Conservation (phyloP, 2,329 filamentous ascomycete genomes). For the Trichoderma breve region DNA sequence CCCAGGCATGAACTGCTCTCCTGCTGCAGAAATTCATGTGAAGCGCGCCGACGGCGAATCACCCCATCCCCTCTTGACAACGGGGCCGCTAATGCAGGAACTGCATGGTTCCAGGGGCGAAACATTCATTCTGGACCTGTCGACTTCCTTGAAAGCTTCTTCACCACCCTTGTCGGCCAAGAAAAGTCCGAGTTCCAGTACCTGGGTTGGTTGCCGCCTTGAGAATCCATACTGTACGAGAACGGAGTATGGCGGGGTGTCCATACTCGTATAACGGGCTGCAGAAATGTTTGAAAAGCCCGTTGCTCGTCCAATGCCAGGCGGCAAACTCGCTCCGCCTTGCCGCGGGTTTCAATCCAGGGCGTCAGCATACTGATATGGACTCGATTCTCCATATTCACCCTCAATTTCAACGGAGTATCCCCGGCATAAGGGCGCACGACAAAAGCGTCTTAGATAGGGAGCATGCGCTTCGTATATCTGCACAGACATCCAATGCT, state of each 20-base stretch:
- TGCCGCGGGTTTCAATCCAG: not conserved
- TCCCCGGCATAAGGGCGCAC: conserved; percentile 10
- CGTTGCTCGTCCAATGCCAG: not conserved
- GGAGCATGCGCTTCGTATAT: not conserved
- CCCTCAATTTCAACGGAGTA: conserved; percentile 16
- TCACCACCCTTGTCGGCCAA: conserved; percentile 2
- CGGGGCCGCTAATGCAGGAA: conserved; percentile 27
- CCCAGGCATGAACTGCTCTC: not conserved
- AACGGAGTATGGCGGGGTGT: not conserved
- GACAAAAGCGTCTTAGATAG: conserved; percentile 1
- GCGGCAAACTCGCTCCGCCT: not conserved
- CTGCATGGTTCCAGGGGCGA: conserved; percentile 20
- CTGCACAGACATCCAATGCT: not conserved
- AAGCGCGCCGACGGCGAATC: not conserved
- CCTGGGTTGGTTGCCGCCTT: not conserved
- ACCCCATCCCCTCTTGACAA: not conserved
- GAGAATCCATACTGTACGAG: not conserved
- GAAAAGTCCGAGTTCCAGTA: not conserved
- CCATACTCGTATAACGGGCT: not conserved
- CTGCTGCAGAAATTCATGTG: not conserved
- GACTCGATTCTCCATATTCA: not conserved
- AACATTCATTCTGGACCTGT: conserved; percentile 8
- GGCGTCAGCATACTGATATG: conserved; percentile 2
- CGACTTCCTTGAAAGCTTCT: conserved; percentile 2
- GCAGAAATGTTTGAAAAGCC: not conserved